Evolutionary conservation across 345 rosid genomes (phyloP), one percentile per base, ranked within the genome.

Genomic region (Syzygium jambos): DNA sequence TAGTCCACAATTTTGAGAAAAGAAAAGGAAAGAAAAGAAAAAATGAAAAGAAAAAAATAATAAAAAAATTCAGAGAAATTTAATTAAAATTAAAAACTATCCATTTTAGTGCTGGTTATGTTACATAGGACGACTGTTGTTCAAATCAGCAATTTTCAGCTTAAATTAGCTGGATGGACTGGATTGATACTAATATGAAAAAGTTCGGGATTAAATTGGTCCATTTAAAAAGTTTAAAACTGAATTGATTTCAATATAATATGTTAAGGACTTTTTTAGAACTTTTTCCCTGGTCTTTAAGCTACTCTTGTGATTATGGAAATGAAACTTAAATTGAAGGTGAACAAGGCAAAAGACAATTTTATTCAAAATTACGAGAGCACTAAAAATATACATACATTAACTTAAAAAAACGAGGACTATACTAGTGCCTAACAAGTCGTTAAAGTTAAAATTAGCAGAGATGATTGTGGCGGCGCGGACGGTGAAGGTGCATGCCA

Each of bases 111-210:
- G 3, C 7, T 5, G 14, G 13, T 0, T 0, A 1, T 59, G 30
- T 0, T 4, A 27, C 1, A 0, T 1, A 27, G 8, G 30, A 27
- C 13, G 16, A 1, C 0, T 0, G 6, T 5, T 0, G 0, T 59
- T 3, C 5, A 59, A 2, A 27, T 59, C 4, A 59, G 6, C 6
- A 15, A 59, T 59, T 59, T 59, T 1, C 0, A 1, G 0, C 2
- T 14, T 27, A 59, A 27, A 27, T 59, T 59, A 5, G 17, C 4
- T 2, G 6, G 0, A 59, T 5, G 12, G 0, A 59, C 16, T 59
- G 0, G 0, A 5, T 59, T 56, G 13, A 59, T 59, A 27, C n/a
- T 13, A 59, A 59, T 1, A 10, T 27, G 0, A 59, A 59, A 59
- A 59, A 5, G 8, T 59, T 59, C 5, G 27, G 0, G 16, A 27